Evolutionary conservation across 768 basidiomycete genomes (phyloP).

Genomic region (Leccinum variicolor): DNA sequence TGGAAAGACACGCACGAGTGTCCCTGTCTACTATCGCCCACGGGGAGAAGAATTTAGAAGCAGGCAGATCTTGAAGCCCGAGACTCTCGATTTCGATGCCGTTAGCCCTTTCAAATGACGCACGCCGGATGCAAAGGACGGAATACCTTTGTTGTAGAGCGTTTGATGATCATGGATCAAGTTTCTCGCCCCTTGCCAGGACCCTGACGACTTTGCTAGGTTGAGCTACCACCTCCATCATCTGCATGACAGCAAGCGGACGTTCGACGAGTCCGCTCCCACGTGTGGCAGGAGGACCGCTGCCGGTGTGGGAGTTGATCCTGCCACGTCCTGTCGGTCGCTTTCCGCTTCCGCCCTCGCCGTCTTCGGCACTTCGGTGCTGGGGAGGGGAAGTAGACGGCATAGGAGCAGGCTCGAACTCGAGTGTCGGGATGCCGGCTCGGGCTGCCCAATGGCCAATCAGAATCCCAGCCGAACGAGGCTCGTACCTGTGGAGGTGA

Average conservation of each 20-base stretch:
- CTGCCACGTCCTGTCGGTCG: constrained; percentile 27
- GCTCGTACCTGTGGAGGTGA: constrained; percentile 57
- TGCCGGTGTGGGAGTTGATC: constrained; percentile 23
- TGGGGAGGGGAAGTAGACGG: constrained; percentile 16
- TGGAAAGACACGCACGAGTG: constrained; percentile 19
- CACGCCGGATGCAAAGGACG: not conserved
- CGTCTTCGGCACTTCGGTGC: constrained; percentile 26
- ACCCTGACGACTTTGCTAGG: constrained; percentile 75
- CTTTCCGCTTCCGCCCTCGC: constrained; percentile 32
- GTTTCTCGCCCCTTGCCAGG: constrained; percentile 80
- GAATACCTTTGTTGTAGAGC: constrained; percentile 10
- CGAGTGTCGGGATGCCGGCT: constrained; percentile 55
- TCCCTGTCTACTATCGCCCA: constrained; percentile 20
- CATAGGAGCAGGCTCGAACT: constrained; percentile 39
- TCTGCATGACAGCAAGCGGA: constrained; percentile 72
- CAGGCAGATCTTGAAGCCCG: constrained; percentile 18
- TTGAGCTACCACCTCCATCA: constrained; percentile 76
- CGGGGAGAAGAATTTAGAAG: constrained; percentile 11
- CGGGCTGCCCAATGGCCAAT: constrained; percentile 66
- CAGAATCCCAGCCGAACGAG: constrained; percentile 59
- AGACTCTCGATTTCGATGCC: constrained; percentile 11
- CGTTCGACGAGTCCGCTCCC: constrained; percentile 63
- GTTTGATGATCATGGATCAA: constrained; percentile 44
- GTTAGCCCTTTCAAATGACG: not conserved
- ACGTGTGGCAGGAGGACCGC: constrained; percentile 16